Evolutionary conservation across 1,139 yeast genomes (phyloP), one percentile per base, ranked within the genome.

Genomic region (Keqinozyma sinolaborantium): DNA sequence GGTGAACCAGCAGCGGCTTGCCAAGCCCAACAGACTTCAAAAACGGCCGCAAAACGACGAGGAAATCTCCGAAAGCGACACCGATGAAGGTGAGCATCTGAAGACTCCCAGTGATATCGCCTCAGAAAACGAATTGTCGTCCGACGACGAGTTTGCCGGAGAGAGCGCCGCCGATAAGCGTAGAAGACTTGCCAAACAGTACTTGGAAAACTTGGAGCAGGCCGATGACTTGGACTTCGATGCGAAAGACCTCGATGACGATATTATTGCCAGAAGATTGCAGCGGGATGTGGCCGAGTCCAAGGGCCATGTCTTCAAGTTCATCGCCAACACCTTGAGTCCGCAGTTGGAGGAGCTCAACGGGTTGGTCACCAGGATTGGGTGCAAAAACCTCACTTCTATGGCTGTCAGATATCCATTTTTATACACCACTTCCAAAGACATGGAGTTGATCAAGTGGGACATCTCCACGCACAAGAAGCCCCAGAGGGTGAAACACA

Each of bases 81-180:
- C 56, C 11, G 64, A 60, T 15, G 65, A 63, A 19, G 63, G 60
- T 18, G 21, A 18, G 21, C 7, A 18, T 18, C 21, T 18, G 21
- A 18, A 7, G 7, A 18, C 21, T 7, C 21, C 21, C 21, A 18
- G 9, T 7, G 10, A 18, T 18, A 7, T 18, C 7, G 9, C 21
- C 10, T 18, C 21, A 18, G 75, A 64, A 26, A 74, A 66, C 26
- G 68, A 66, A 32, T 39, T 64, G 24, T 77, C 74, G 10, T 77
- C 83, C 5, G 90, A 80, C 30, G 88, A 80, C 46, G 92, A 81
- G 45, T 78, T 79, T 44, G 77, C 67, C 16, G 72, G 70, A 18
- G 98, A 92, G 56, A 79, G 77, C 31, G 95, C 90, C 14, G 95
- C 96, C 1, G 98, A 92, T 50, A 90, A 87, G 58, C 77, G 99